Evolutionary conservation across 306 rosid species (phyloP), one percentile per base, ranked within the genome.

Genomic region (Sphenostylis stenocarpa): DNA sequence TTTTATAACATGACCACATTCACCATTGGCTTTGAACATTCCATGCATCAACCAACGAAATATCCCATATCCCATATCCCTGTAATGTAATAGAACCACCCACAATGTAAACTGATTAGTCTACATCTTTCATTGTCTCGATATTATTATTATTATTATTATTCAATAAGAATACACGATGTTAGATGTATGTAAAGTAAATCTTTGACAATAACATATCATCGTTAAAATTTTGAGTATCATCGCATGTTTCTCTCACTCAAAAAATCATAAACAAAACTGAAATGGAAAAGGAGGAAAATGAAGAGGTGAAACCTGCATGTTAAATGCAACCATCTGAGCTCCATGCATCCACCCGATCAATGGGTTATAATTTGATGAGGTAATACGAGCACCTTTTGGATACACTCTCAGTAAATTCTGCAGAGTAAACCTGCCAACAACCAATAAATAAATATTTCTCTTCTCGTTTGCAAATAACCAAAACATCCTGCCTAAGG

Each of bases 311-410:
- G 24, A 76, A 69, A 95, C 99, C 99, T 95, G 99, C 99, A 95
- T 95, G 83, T 95, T 95, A 75, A 95, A 93, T 48, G 99, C 99
- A 82, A 95, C 97, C 99, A 95, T 90, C 79, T 95, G 99, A 75
- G 99, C 99, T 72, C 99, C 99, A 82, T 95, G 97, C 75, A 82
- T 85, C 99, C 99, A 95, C 72, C 97, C 99, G 73, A 92, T 88
- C 70, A 92, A 68, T 45, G 99, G 99, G 85, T 95, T 95, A 78
- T 95, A 95, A 72, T 95, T 95, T 48, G 97, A 85, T 4, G 99
- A 95, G 84, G 89, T 88, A 61, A 95, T 82, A 43, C 97, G 96
- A 34, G 78, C 87, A 55, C 97, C 97, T 88, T 92, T 95, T 39
- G 99, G 99, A 81, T 90, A 95, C 53, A 95, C 91, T 85, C 99